Base-by-base conservation (phyloP, 2,329 filamentous ascomycete genomes). In the Paraphaeosphaeria sporulosa region DNA sequence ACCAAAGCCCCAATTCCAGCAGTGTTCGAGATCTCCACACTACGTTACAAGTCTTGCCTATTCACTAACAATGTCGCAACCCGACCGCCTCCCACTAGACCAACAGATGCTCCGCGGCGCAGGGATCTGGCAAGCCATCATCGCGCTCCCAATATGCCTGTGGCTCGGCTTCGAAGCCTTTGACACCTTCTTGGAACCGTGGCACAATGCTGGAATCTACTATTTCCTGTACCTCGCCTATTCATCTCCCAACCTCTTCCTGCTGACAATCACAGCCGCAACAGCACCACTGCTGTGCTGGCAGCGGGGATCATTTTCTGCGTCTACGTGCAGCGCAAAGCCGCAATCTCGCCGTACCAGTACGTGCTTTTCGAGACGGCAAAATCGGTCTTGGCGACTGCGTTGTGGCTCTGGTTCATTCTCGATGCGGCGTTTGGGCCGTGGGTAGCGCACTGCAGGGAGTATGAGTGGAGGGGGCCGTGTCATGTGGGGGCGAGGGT, bases 361-460 rank as follows among this genome's bases (percentile, higher is more conserved):
- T 55, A 53, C 3, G 38, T 64, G 4, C n/a, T 54, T 8, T 59
- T 64, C 32, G 59, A 64, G 43, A 36, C 42, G 3, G 21, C 15
- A 5, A 64, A 64, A 30, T 43, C 48, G 1, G 15, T 42, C 5
- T 43, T 61, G 19, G 61, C 61, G 40, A 64, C 61, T 5, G 53
- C 17, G 19, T 19, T 61, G 8, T 64, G 61, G 61, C 43, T 64
- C 12, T 64, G 58, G 58, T 53, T 64, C n/a, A 57, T 64, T 5
- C 49, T 59, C 8, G 61, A 61, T 36, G 50, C 61, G 36, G 55
- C 52, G 10, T 59, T 49, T 34, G 55, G 58, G 17, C 58, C 58
- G 12, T 59, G 58, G 58, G 1, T 40, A 5, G 4, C 36, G 8
- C 12, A 49, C 27, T 36, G 59, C 27, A 19, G 13, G 47, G 12